Percentiles rank a stretch among this genome's conserved stretches.
Evolutionary conservation across 2,329 filamentous ascomycete species (phyloP).

Genomic region (Phialophora expanda): DNA sequence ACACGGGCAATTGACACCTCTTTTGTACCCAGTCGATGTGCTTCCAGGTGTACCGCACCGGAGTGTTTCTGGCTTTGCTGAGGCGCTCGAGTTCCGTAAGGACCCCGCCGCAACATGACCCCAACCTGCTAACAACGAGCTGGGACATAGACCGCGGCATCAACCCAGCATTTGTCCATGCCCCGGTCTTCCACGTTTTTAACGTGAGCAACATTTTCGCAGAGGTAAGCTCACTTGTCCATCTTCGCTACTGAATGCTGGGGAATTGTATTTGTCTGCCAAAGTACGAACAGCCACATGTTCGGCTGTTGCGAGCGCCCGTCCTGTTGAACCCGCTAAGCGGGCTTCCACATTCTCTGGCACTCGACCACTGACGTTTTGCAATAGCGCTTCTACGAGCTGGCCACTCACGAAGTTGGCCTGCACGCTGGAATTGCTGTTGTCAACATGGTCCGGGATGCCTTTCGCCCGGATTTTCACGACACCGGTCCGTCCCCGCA

Average conservation of each 20-base stretch:
- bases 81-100: slow-evolving; percentile 13
- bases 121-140: background rate
- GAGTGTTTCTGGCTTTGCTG: background rate
- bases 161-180: slow-evolving; percentile 7
- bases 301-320: no score
- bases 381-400: slow-evolving; percentile 8
- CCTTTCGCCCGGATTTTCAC: slow-evolving; percentile 4
- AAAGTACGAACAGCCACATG: no score
- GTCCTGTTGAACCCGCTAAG: background rate
- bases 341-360: background rate
- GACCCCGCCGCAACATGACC: background rate
- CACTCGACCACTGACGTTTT: background rate
- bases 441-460: slow-evolving; percentile 14
- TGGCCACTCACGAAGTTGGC: slow-evolving; percentile 4
- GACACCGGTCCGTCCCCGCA: slow-evolving; percentile 6
- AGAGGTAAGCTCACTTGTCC: background rate
- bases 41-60: slow-evolving; percentile 8
- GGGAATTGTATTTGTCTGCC: background rate
- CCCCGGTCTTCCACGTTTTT: slow-evolving; percentile 11
- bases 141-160: slow-evolving; percentile 9
- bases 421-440: slow-evolving; percentile 13
- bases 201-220: slow-evolving; percentile 14
- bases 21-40: background rate
- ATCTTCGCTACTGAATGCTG: background rate
- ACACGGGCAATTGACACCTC: background rate